phyloP scores from a whole-genome alignment of 257 asterid genomes.

The Mitragyna speciosa region DNA sequence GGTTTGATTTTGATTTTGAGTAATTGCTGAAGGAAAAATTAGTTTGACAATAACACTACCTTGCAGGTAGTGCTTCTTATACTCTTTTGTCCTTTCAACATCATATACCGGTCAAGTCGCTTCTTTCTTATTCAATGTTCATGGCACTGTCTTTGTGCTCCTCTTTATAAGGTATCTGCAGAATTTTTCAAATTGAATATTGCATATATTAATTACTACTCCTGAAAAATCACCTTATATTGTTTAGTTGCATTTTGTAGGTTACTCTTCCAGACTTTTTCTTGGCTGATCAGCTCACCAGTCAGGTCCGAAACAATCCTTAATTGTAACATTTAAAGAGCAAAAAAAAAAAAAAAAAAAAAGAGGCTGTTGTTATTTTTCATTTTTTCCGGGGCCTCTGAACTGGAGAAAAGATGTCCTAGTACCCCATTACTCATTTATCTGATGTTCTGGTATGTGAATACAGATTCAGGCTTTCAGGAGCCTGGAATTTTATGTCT shows the following conservation, averaged over 20 bases:
- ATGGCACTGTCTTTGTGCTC: conserved; percentile 79
- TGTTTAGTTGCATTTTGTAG: conserved; percentile 27
- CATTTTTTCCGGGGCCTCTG: no score
- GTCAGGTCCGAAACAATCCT: conserved; percentile 57
- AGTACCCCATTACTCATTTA: background rate
- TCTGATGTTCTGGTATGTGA: conserved; percentile 1
- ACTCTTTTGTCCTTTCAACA: conserved; percentile 65
- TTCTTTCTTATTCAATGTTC: conserved; percentile 51
- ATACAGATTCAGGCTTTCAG: conserved; percentile 77
- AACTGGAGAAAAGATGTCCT: background rate
- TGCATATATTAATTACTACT: background rate
- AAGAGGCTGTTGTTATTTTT: background rate
- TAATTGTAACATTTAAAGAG: background rate
- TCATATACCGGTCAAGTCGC: conserved; percentile 75
- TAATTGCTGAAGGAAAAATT: background rate
- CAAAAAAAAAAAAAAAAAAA: background rate
- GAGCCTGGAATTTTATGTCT: conserved; percentile 59
- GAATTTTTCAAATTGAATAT: background rate
- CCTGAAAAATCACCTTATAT: background rate
- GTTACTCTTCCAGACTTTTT: conserved; percentile 73
- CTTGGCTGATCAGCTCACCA: conserved; percentile 94
- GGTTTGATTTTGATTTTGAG: no score
- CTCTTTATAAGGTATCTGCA: conserved; percentile 72
- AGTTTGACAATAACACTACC: background rate
- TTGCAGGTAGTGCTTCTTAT: conserved; percentile 56